Conservation (phyloP, 352 stramenopile genomes). For the Globisporangium rhizosaccharum region DNA sequence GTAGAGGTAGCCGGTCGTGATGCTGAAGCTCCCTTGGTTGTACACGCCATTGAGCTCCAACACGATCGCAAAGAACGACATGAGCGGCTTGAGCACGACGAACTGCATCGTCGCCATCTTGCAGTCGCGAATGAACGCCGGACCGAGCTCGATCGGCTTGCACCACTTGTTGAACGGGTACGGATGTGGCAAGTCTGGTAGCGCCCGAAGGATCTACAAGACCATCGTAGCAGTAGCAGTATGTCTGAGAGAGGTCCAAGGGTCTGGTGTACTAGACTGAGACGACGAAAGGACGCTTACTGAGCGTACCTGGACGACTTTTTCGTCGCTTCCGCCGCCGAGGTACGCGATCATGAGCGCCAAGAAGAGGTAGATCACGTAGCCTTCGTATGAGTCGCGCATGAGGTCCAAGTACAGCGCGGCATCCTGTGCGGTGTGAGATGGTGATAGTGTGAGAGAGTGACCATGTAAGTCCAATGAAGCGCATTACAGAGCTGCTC, state of each 20-base stretch:
- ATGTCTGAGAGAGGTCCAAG: conserved; percentile 1
- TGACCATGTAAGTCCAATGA: neutral
- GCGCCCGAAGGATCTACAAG: conserved; percentile 33
- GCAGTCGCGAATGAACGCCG: conserved; percentile 90
- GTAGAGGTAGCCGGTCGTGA: conserved; percentile 87
- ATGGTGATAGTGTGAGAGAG: neutral
- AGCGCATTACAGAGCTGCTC: neutral
- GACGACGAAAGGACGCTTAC: no score
- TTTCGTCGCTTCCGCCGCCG: conserved; percentile 87
- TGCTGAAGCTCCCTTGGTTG: conserved; percentile 82
- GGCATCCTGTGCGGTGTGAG: conserved; percentile 26
- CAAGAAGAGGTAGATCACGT: conserved; percentile 98
- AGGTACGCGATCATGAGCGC: conserved; percentile 95
- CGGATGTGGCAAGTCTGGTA: conserved; percentile 69
- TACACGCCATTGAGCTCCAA: conserved; percentile 78
- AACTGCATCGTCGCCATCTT: conserved; percentile 96
- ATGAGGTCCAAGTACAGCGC: conserved; percentile 92
- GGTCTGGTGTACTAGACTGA: no score
- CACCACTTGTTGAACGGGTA: conserved; percentile 69
- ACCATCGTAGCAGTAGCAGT: neutral
- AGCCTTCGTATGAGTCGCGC: conserved; percentile 97
- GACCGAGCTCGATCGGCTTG: conserved; percentile 70
- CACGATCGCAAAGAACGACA: conserved; percentile 85
- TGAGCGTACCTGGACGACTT: conserved; percentile 42
- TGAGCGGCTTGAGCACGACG: conserved; percentile 92